These are phyloP conservation scores for Curvularia hawaiiensis DNA, from an alignment of 2,329 filamentous ascomycete species.

Conservation along the genomic window DNA sequence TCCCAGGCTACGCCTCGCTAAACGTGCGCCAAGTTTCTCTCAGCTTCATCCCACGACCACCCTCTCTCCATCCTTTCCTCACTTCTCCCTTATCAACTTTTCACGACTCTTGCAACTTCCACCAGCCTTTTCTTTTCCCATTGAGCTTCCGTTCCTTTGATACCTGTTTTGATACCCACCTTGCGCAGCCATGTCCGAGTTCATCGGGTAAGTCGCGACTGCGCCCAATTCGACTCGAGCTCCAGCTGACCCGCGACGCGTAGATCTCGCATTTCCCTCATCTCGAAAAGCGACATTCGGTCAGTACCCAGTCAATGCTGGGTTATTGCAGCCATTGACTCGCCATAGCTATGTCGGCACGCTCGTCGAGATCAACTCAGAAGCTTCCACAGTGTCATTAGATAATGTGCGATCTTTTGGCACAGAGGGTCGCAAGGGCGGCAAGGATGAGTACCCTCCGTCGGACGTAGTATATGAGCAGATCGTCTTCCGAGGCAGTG, in stretches of 20 bases:
- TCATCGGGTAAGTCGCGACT: conserved; percentile 60
- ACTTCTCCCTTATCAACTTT: conserved; percentile 18
- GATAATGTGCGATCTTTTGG: conserved; percentile 95
- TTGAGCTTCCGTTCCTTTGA: conserved; percentile 28
- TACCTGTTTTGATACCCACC: conserved; percentile 35
- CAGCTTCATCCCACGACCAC: conserved; percentile 26
- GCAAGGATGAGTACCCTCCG: conserved; percentile 79
- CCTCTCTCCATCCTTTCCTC: conserved; percentile 20
- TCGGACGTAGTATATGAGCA: conserved; percentile 95
- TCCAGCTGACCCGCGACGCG: conserved; percentile 41
- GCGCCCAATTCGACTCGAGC: conserved; percentile 41
- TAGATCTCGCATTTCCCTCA: conserved; percentile 92
- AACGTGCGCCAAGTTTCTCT: conserved; percentile 26
- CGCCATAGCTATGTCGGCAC: conserved; percentile 84
- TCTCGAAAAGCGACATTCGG: conserved; percentile 97
- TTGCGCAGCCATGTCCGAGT: conserved; percentile 60
- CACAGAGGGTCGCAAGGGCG: conserved; percentile 86
- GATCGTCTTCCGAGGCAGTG: conserved; percentile 96
- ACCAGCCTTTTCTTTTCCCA: conserved; percentile 26
- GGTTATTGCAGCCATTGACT: conserved; percentile 27
- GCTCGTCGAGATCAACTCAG: conserved; percentile 97
- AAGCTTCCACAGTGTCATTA: conserved; percentile 93
- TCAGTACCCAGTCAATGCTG: conserved; percentile 55
- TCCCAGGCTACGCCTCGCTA: conserved; percentile 25
- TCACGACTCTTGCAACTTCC: conserved; percentile 26